Evolutionary conservation across 495 filamentous ascomycete genomes (phyloP), one percentile per base, ranked within the genome.

Genomic region (Lophium mytilinum): DNA sequence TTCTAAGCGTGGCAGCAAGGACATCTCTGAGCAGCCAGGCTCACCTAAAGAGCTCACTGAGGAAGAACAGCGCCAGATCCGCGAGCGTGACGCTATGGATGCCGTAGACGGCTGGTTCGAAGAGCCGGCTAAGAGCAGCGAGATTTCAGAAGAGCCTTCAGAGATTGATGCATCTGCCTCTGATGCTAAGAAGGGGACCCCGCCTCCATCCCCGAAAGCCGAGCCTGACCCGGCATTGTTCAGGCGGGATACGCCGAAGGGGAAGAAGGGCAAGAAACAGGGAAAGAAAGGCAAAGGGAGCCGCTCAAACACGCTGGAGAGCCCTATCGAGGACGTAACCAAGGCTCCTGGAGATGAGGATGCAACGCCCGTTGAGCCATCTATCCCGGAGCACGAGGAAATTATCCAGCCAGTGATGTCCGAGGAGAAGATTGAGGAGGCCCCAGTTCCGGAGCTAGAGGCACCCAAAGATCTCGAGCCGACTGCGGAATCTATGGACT

Each of bases 211-310:
- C 8, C 45, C 45, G 47, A 56, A 37, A 40, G 34, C 34, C 14
- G 36, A 37, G 10, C 52, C 37, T 18, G 52, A 58, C 52, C 39
- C 56, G 12, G 56, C 53, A 19, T 50, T 59, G 14, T 41, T 66
- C 6, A 51, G 55, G 19, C 55, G 59, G 21, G 59, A 62, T 36
- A 60, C 59, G 52, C 52, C 43, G 0, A 65, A 61, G 50, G 55
- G 51, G 0, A 66, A 62, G 51, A 61, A 61, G 33, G 62, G 57
- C 48, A 66, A 66, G 42, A 49, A 53, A 4, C 60, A 65, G 42
- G 35, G 21, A 0, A 66, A 60, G 63, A 66, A 66, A 45, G 55
- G 52, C 14, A 40, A 34, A 15, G 49, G 33, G 12, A 40, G 36
- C 11, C 49, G 49, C 14, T 52, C 33, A 36, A 34, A 24, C 9